These are phyloP conservation scores for Scheffersomyces stambukii DNA, from an alignment of 1,139 yeast genomes.

Conservation along the genomic window DNA sequence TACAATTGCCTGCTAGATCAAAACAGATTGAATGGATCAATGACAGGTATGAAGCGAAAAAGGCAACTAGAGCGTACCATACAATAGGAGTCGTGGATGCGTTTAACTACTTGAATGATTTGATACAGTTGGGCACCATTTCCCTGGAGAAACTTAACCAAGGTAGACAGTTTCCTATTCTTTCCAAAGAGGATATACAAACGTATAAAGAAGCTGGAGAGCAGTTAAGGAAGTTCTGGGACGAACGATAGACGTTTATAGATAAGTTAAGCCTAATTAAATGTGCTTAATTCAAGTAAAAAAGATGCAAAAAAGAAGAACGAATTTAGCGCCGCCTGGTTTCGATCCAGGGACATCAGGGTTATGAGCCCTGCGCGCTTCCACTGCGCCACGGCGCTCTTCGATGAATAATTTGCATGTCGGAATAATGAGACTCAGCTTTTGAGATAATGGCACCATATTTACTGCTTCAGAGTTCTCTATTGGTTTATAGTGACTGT, in stretches of 20 bases:
- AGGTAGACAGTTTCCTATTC: constrained; percentile 33
- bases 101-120: constrained; percentile 17
- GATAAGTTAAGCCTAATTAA: background rate
- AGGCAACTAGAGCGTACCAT: constrained; percentile 36
- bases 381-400: constrained; percentile 97
- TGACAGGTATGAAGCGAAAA: constrained; percentile 20
- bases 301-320: constrained; percentile 14
- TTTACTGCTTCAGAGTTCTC: no score
- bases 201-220: constrained; percentile 18
- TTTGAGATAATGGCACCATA: no score
- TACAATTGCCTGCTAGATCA: constrained; percentile 22
- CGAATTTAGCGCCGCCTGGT: constrained; percentile 89
- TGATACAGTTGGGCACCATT: constrained; percentile 26
- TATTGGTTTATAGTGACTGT: no score
- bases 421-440: background rate
- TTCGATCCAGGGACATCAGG: constrained; percentile 99
- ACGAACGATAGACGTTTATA: constrained; percentile 6
- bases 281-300: background rate
- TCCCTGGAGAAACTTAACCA: constrained; percentile 12
- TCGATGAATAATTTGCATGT: background rate
- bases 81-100: constrained; percentile 30
- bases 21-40: constrained; percentile 31
- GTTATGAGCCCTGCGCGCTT: constrained; percentile 99
- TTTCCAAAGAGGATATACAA: constrained; percentile 22
- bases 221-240: constrained; percentile 14